phyloP scores from a whole-genome alignment of 495 filamentous ascomycete species.

The Daldinia concentrica region DNA sequence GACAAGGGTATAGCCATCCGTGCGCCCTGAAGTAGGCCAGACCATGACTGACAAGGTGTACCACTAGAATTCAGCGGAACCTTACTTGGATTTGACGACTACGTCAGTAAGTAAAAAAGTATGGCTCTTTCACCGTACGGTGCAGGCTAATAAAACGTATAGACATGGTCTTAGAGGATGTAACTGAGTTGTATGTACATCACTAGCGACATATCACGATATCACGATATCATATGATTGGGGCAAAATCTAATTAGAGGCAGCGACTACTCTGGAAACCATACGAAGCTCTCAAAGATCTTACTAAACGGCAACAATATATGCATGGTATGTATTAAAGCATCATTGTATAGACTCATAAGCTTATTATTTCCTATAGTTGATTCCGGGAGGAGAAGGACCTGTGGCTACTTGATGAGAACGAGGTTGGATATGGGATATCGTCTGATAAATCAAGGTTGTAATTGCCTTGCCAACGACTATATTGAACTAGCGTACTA shows the following conservation, averaged over 20 bases:
- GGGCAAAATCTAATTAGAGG: conserved; percentile 16
- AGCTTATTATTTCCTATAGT: conserved; percentile 55
- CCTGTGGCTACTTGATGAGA: conserved; percentile 55
- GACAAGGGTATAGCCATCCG: conserved; percentile 76
- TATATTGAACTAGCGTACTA: background rate
- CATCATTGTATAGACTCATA: background rate
- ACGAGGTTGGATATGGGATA: background rate
- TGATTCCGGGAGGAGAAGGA: conserved; percentile 89
- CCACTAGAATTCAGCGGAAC: conserved; percentile 89
- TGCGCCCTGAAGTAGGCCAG: background rate
- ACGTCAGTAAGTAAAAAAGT: conserved; percentile 84
- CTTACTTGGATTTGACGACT: conserved; percentile 95
- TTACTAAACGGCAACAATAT: conserved; percentile 98
- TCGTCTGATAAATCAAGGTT: background rate
- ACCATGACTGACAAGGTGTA: conserved; percentile 23
- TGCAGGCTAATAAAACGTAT: conserved; percentile 22
- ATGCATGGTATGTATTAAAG: conserved; percentile 80
- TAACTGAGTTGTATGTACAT: conserved; percentile 87
- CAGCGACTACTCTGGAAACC: conserved; percentile 88
- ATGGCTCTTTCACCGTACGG: background rate
- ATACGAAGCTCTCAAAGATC: conserved; percentile 90
- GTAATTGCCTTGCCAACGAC: background rate
- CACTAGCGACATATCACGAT: background rate
- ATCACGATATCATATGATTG: background rate
- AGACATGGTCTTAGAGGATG: conserved; percentile 99